These are phyloP conservation scores for Phytophthora colocasiae DNA, from an alignment of 352 stramenopile species.

Conservation along the genomic window DNA sequence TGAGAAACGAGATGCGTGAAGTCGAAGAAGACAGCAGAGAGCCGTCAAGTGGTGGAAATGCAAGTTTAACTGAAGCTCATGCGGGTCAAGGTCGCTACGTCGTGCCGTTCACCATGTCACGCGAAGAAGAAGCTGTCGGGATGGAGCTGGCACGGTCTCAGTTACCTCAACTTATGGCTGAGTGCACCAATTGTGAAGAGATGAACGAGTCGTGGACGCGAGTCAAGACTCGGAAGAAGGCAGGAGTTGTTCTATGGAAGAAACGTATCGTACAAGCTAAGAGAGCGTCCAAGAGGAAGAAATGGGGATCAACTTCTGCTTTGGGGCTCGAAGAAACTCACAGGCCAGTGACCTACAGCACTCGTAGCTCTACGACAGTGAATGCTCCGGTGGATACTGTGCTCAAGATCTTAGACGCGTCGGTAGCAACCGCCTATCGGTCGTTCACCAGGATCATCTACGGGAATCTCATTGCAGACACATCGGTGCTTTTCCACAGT, in stretches of 20 bases:
- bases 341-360: slow-evolving; percentile 44
- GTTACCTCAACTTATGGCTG: slow-evolving; percentile 40
- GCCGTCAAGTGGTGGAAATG: background rate
- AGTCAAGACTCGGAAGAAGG: slow-evolving; percentile 43
- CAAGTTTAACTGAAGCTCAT: slow-evolving; percentile 3
- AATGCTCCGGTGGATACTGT: slow-evolving; percentile 59
- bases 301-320: slow-evolving; percentile 8
- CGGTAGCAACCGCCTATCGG: slow-evolving; percentile 58
- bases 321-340: slow-evolving; percentile 5
- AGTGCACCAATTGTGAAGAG: slow-evolving; percentile 30
- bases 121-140: slow-evolving; percentile 46
- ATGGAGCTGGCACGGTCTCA: slow-evolving; percentile 34
- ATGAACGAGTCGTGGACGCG: slow-evolving; percentile 26
- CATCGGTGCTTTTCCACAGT: slow-evolving; percentile 77
- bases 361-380: slow-evolving; percentile 67
- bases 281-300: slow-evolving; percentile 27
- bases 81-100: slow-evolving; percentile 54
- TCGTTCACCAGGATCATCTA: slow-evolving; percentile 85
- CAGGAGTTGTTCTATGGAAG: slow-evolving; percentile 58
- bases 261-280: slow-evolving; percentile 37
- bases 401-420: slow-evolving; percentile 69
- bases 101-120: slow-evolving; percentile 55
- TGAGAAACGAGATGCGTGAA: slow-evolving; percentile 29
- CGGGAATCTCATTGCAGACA: slow-evolving; percentile 70
- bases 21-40: slow-evolving; percentile 23